A percentile compares a stretch with the other conserved stretches of the same genome.
Evolutionary conservation across 345 rosid species (phyloP).

Genomic region (Raphanus sativus): DNA sequence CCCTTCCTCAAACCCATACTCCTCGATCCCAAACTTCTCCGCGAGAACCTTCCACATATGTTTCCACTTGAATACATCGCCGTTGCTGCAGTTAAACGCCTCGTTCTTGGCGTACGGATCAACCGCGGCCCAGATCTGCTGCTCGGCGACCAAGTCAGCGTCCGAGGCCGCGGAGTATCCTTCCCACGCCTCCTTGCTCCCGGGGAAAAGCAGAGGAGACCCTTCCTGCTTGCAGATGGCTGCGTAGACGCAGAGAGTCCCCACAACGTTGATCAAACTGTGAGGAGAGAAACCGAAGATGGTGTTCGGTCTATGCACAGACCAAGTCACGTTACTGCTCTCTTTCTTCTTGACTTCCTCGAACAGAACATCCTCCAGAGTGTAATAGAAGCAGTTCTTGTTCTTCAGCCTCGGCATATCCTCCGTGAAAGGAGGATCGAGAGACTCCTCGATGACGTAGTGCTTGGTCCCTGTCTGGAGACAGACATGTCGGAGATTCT

Average conservation of each 20-base stretch:
- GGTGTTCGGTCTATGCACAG: not conserved
- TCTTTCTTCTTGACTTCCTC: not conserved
- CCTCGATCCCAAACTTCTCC: not conserved
- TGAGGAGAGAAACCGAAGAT: not conserved
- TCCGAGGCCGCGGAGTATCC: not conserved
- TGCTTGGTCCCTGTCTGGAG: not conserved
- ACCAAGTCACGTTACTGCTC: not conserved
- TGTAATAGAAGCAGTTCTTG: not conserved
- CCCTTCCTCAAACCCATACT: not conserved
- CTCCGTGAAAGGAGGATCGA: not conserved
- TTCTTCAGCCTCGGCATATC: not conserved
- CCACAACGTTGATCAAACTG: not conserved
- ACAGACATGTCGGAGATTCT: not conserved
- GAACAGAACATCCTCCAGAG: not conserved
- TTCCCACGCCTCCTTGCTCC: not conserved
- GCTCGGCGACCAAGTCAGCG: not conserved
- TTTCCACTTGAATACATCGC: not conserved
- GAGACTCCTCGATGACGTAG: not conserved
- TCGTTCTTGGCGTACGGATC: not conserved
- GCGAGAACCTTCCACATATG: not conserved
- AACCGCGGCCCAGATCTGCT: not conserved
- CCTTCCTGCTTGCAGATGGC: not conserved
- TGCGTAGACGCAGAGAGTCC: not conserved
- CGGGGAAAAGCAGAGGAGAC: not conserved
- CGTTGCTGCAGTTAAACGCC: not conserved